phyloP scores from a whole-genome alignment of 495 filamentous ascomycete species.

The Staphylotrichum longicolle region DNA sequence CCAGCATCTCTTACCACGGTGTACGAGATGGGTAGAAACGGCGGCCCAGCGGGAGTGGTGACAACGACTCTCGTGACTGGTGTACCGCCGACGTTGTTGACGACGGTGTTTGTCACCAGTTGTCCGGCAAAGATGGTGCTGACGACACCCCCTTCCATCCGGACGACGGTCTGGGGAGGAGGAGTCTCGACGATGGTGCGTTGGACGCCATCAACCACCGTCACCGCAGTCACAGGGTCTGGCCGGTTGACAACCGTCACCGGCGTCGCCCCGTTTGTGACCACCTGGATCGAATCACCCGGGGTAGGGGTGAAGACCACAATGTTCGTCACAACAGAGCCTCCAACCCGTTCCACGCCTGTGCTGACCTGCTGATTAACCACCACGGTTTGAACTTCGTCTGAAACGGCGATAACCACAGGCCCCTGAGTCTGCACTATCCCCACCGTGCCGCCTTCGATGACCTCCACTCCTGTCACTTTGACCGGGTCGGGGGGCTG shows the following conservation, averaged over 20 bases:
- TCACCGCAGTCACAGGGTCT: constrained; percentile 22
- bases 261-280: constrained; percentile 22
- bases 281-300: constrained; percentile 8
- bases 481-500: constrained; percentile 12
- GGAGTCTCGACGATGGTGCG: constrained; percentile 27
- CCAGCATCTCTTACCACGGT: constrained; percentile 22
- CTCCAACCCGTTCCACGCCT: constrained; percentile 23
- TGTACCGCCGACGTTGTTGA: constrained; percentile 21
- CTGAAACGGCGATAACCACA: constrained; percentile 18
- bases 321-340: constrained; percentile 23
- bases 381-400: constrained; percentile 25
- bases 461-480: constrained; percentile 18
- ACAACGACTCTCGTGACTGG: constrained; percentile 22
- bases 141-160: constrained; percentile 15
- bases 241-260: constrained; percentile 24
- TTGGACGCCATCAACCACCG: constrained; percentile 14
- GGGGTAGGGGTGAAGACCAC: constrained; percentile 30
- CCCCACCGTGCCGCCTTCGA: constrained; percentile 14
- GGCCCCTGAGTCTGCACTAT: constrained; percentile 26
- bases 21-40: constrained; percentile 22
- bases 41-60: constrained; percentile 19
- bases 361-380: constrained; percentile 20
- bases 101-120: constrained; percentile 22
- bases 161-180: constrained; percentile 23
- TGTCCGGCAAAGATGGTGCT: constrained; percentile 24